Evolutionary conservation across 768 basidiomycete genomes (phyloP).

Genomic region (Tricholoma bakamatsutake): DNA sequence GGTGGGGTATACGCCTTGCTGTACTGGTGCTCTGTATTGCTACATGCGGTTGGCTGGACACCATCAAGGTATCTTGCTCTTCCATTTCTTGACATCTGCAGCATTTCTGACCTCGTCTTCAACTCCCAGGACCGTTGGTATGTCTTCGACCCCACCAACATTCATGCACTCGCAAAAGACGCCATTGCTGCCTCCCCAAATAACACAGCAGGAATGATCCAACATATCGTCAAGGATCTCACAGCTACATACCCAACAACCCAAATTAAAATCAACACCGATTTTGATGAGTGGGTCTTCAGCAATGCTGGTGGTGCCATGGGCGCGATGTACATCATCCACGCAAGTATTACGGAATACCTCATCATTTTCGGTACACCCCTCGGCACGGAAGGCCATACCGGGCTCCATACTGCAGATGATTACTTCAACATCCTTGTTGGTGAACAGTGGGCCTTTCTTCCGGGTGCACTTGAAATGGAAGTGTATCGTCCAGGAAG

Average conservation of each 20-base stretch:
- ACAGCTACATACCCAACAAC: slow-evolving; percentile 61
- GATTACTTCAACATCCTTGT: slow-evolving; percentile 96
- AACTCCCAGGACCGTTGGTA: slow-evolving; percentile 72
- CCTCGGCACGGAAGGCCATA: slow-evolving; percentile 94
- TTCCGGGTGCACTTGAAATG: slow-evolving; percentile 73
- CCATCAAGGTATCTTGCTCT: slow-evolving; percentile 45
- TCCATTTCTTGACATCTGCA: slow-evolving; percentile 2
- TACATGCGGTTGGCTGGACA: slow-evolving; percentile 48
- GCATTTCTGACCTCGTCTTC: not conserved
- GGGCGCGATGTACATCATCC: slow-evolving; percentile 98
- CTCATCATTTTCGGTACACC: slow-evolving; percentile 95
- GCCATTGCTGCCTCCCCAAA: slow-evolving; percentile 65
- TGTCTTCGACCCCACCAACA: slow-evolving; percentile 64
- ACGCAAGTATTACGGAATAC: slow-evolving; percentile 96
- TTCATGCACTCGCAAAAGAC: slow-evolving; percentile 69
- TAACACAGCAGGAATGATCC: slow-evolving; percentile 69
- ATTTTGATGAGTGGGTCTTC: slow-evolving; percentile 85
- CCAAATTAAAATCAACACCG: slow-evolving; percentile 48
- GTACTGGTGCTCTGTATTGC: slow-evolving; percentile 29
- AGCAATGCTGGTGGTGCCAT: slow-evolving; percentile 98
- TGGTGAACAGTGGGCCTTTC: slow-evolving; percentile 94
- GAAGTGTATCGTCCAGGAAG: slow-evolving; percentile 82
- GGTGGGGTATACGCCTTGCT: slow-evolving; percentile 34
- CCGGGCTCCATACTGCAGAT: slow-evolving; percentile 91
- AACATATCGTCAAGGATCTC: slow-evolving; percentile 79